phyloP scores from a whole-genome alignment of 2,329 filamentous ascomycete genomes.

The Shiraia sp. region DNA sequence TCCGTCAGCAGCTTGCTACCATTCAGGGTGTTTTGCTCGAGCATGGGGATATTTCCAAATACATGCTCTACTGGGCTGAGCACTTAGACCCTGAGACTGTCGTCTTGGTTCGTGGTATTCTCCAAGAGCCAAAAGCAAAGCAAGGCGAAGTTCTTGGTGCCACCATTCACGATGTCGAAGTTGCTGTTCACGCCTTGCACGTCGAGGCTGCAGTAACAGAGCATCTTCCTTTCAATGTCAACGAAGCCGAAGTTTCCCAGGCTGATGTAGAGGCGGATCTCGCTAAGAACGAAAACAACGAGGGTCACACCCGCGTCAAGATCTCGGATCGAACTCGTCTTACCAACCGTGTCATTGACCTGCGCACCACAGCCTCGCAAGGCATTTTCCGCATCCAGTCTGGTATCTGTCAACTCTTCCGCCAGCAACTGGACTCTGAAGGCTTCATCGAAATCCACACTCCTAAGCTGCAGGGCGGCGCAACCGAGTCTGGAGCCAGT shows the following conservation, averaged over 20 bases:
- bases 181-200: conserved; percentile 69
- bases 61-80: conserved; percentile 87
- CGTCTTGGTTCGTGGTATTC: conserved; percentile 72
- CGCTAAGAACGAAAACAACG: conserved; percentile 56
- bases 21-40: conserved; percentile 80
- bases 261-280: conserved; percentile 58
- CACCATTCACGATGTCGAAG: conserved; percentile 74
- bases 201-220: conserved; percentile 65
- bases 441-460: conserved; percentile 94
- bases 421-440: conserved; percentile 70
- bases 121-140: conserved; percentile 71
- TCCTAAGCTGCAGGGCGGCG: conserved; percentile 85
- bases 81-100: conserved; percentile 78
- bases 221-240: conserved; percentile 69
- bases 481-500: conserved; percentile 87
- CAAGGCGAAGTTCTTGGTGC: conserved; percentile 73
- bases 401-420: conserved; percentile 78
- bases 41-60: conserved; percentile 65
- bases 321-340: conserved; percentile 75
- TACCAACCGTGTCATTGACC: conserved; percentile 77
- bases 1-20: conserved; percentile 81
- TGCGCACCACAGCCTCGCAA: conserved; percentile 84
- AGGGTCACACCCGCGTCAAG: conserved; percentile 62
- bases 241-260: conserved; percentile 68
- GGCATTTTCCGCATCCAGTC: conserved; percentile 87